Base-by-base conservation (phyloP, 768 basidiomycete species). In the Boletus rubroflammeus region DNA sequence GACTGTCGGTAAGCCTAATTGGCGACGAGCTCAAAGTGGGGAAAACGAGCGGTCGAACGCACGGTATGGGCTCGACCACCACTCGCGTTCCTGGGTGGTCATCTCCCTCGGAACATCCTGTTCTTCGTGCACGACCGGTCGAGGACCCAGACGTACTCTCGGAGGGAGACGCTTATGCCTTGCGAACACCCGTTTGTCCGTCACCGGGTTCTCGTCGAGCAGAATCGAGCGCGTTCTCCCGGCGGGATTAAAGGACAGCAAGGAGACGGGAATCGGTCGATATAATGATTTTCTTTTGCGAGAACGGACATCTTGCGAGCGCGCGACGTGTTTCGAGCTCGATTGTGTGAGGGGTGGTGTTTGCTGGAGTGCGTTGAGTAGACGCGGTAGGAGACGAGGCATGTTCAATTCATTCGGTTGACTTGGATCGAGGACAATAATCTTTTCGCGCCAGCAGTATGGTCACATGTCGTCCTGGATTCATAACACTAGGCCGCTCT, bases 1-100 rank as follows among this genome's bases (percentile, higher is more conserved):
- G 11, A 91, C 88, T 88, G 60, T 28, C 49, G 49, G 47, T 43
- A 3, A 3, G 39, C 39, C 51, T 36, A 3, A 26, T 42, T 34
- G 42, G 41, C 21, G 41, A 35, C 3, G 35, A 17, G 25, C 6
- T 11, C 34, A 38, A 42, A 42, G 17, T 26, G 25, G 39, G 6
- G 15, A 38, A 54, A 31, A 40, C 15, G 31, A 35, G 40, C 5
- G 19, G 36, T 29, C 7, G 26, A 13, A 73, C 72, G 56, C 72
- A 91, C 89, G 75, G 69, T 90, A 93, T 51, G 90, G 88, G 65
- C 81, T 88, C 11, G 86, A 78, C 81, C 81, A 86, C 81, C 84
- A 88, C 26, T 68, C 67, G 59, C 79, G 73, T 72, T 91, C 88
- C 60, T 81, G 73, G 39, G 64, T 61, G 0, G 80, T 76, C 89